Base-by-base conservation (phyloP, 306 rosid species). In the Vicia sativa region DNA sequence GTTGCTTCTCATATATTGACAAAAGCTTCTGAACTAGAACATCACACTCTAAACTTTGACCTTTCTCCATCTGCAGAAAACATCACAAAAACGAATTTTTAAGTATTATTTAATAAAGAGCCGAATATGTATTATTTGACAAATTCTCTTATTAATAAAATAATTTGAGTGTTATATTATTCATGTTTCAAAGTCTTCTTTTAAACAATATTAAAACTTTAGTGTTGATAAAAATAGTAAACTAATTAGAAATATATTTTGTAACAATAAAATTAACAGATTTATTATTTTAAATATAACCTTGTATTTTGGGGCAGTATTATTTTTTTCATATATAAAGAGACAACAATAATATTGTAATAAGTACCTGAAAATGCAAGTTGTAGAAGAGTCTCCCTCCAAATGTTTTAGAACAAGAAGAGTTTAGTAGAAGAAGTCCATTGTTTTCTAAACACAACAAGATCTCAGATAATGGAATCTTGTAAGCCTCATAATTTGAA, bases 301-400 rank as follows among this genome's bases (percentile, higher is more conserved):
- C 3, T 26, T 26, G 10, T 43, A 43, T 43, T 43, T 12, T 12
- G 0, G 10, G 16, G 26, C 26, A 23, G 2, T 23, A 1, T 23
- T 23, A 1, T 23, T 23, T 23, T 23, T 23, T 23, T 23, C 2
- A 2, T 23, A 23, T 23, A 23, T 23, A 1, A 1, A 23, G 2
- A 23, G 26, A 4, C 6, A 6, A 46, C 7, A 6, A 4, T 11
- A 60, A 50, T n/a, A 63, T 11, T 11, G 25, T 3, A 10, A 25
- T n/a, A n/a, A n/a, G n/a, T 67, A 84, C 96, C 75, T 79, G 78
- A n/a, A 86, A 71, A 71, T 89, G 92, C 66, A 89, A 23, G 74
- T 60, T 67, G n/a, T 74, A 74, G 83, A 90, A 82, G 46, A 75
- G 14, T 68, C 73, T 86, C 5, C 81, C 91, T 56, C 57, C 82